Evolutionary conservation across 1,139 yeast species (phyloP).

Genomic region (Diutina neorugosa): DNA sequence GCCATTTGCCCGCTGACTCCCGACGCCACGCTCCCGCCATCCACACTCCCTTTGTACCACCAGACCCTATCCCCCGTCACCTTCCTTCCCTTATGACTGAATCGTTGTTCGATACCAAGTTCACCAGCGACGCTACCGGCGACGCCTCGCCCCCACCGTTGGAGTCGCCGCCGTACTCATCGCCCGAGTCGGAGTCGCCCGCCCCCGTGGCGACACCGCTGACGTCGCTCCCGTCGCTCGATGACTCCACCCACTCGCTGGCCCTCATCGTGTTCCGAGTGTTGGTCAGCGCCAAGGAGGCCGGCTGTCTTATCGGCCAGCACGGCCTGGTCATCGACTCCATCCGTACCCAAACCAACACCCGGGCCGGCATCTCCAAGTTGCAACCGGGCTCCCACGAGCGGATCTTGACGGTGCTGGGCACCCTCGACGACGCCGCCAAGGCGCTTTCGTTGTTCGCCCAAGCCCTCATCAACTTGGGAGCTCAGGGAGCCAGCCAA

Average conservation of each 20-base stretch:
- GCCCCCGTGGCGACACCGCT: background rate
- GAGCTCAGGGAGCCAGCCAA: conserved; percentile 8
- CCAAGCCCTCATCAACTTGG: conserved; percentile 35
- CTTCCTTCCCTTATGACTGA: conserved; percentile 20
- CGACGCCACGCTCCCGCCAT: background rate
- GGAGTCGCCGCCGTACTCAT: background rate
- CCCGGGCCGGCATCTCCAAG: conserved; percentile 83
- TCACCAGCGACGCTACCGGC: conserved; percentile 14
- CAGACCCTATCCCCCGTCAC: background rate
- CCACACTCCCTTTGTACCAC: background rate
- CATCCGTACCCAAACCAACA: conserved; percentile 64
- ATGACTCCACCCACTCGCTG: background rate
- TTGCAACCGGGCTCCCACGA: conserved; percentile 76
- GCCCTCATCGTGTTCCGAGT: conserved; percentile 29
- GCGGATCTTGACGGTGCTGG: conserved; percentile 72
- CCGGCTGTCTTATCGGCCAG: conserved; percentile 85
- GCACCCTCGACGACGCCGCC: conserved; percentile 64
- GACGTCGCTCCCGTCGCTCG: background rate
- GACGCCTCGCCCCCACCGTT: background rate
- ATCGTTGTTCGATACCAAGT: conserved; percentile 29
- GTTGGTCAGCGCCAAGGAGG: conserved; percentile 74
- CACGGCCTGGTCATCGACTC: conserved; percentile 73
- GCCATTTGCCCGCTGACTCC: background rate
- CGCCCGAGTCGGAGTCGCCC: background rate
- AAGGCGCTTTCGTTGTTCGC: conserved; percentile 65